phyloP scores from a whole-genome alignment of 2,329 filamentous ascomycete species.

The Cladosporium sp. region DNA sequence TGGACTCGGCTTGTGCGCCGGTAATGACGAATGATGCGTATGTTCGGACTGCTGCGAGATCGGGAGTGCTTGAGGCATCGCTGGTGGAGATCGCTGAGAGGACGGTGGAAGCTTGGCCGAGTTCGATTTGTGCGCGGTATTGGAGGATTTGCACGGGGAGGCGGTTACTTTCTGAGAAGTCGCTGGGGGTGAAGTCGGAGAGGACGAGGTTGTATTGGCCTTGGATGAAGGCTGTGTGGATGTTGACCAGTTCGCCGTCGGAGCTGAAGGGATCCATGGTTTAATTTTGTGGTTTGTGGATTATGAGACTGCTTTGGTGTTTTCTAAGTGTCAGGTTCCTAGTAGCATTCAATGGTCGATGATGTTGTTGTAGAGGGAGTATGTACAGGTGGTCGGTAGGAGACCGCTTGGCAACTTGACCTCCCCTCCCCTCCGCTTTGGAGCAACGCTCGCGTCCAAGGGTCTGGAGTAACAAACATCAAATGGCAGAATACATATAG shows the following conservation, averaged over 20 bases:
- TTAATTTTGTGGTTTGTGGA: neutral
- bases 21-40: slow-evolving; percentile 59
- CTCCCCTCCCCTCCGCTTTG: slow-evolving; percentile 73
- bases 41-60: slow-evolving; percentile 71
- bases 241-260: slow-evolving; percentile 64
- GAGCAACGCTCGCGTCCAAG: slow-evolving; percentile 83
- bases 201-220: slow-evolving; percentile 84
- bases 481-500: too few relatives aligned
- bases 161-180: slow-evolving; percentile 73
- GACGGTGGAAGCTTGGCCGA: slow-evolving; percentile 72
- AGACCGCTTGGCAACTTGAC: slow-evolving; percentile 3
- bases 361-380: neutral
- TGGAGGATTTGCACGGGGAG: slow-evolving; percentile 72
- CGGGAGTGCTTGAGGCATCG: slow-evolving; percentile 56
- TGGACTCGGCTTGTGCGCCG: slow-evolving; percentile 29
- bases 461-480: slow-evolving; percentile 44
- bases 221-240: slow-evolving; percentile 63
- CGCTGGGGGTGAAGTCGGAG: slow-evolving; percentile 71
- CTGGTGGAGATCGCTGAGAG: slow-evolving; percentile 62
- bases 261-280: slow-evolving; percentile 61
- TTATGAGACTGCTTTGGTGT: neutral
- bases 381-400: slow-evolving; percentile 4
- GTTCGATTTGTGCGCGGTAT: slow-evolving; percentile 76
- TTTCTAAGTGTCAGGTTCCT: neutral
- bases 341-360: neutral